A percentile compares a stretch with the other conserved stretches of the same genome.
These are phyloP conservation scores for Crithidia sp. DNA, from an alignment of 208 protist species.

Conservation along the genomic window DNA sequence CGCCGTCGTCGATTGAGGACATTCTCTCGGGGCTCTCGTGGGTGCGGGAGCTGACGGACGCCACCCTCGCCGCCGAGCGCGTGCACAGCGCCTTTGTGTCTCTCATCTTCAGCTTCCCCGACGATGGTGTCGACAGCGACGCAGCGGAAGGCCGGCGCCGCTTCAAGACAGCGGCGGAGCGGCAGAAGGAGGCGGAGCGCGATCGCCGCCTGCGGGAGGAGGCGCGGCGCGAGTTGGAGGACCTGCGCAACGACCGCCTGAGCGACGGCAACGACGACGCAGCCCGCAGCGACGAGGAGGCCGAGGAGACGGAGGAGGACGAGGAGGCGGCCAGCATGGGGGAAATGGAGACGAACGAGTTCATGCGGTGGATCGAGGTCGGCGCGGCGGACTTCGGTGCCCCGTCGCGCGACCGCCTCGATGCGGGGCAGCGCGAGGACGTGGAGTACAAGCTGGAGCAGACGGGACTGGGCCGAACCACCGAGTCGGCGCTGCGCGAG, in stretches of 20 bases:
- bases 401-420: constrained; percentile 1
- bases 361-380: constrained; percentile 76
- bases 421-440: constrained; percentile 24
- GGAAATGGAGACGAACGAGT: constrained; percentile 52
- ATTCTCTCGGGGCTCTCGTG: constrained; percentile 63
- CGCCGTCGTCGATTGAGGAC: constrained; percentile 50
- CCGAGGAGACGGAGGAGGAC: constrained; percentile 46
- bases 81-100: constrained; percentile 76
- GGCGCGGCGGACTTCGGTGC: constrained; percentile 23
- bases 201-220: constrained; percentile 48
- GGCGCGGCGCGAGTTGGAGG: constrained; percentile 52
- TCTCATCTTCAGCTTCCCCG: constrained; percentile 68
- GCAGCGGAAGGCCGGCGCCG: constrained; percentile 22
- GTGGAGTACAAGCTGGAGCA: constrained; percentile 75
- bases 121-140: constrained; percentile 11
- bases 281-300: constrained; percentile 21
- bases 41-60: constrained; percentile 71
- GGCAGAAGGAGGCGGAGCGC: constrained; percentile 52
- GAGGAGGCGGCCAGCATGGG: constrained; percentile 38
- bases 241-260: constrained; percentile 46
- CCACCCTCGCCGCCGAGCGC: constrained; percentile 56
- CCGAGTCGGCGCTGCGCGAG: constrained; percentile 46
- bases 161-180: constrained; percentile 67
- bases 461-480: constrained; percentile 59
- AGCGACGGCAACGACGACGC: constrained; percentile 16